Evolutionary conservation across 140 eudicot genomes (phyloP).

Genomic region (Anethum foeniculum): DNA sequence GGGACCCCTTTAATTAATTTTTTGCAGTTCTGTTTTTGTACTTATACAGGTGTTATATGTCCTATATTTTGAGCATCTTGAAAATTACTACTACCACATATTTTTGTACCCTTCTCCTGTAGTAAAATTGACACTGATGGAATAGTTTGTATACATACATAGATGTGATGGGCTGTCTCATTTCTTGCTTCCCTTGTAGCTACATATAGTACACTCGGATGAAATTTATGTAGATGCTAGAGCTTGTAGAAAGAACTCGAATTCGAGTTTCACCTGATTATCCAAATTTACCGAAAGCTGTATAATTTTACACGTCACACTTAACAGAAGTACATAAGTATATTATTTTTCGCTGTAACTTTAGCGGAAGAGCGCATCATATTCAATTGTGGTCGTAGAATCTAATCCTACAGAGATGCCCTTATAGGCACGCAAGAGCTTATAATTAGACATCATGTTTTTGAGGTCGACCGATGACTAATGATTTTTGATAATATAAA

Average conservation of each 20-base stretch:
- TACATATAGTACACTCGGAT: too few relatives aligned
- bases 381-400: background rate
- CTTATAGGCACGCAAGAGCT: too few relatives aligned
- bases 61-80: background rate
- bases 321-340: too few relatives aligned
- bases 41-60: background rate
- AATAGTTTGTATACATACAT: background rate
- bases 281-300: background rate
- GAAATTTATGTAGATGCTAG: too few relatives aligned
- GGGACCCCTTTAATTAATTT: background rate
- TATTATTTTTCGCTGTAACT: too few relatives aligned
- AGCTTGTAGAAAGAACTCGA: background rate
- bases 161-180: too few relatives aligned
- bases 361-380: too few relatives aligned
- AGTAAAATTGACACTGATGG: background rate
- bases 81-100: background rate
- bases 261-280: background rate
- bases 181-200: too few relatives aligned
- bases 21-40: slow-evolving; percentile 6
- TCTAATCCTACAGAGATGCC: too few relatives aligned
- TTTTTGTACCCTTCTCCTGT: background rate
- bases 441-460: too few relatives aligned
- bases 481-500: too few relatives aligned
- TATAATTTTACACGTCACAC: background rate
- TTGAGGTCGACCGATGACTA: too few relatives aligned